Percentiles rank a stretch among this genome's conserved stretches.
These are phyloP conservation scores for Mycosarcoma maydis DNA, from an alignment of 1,284 basidiomycete genomes.

Conservation along the genomic window DNA sequence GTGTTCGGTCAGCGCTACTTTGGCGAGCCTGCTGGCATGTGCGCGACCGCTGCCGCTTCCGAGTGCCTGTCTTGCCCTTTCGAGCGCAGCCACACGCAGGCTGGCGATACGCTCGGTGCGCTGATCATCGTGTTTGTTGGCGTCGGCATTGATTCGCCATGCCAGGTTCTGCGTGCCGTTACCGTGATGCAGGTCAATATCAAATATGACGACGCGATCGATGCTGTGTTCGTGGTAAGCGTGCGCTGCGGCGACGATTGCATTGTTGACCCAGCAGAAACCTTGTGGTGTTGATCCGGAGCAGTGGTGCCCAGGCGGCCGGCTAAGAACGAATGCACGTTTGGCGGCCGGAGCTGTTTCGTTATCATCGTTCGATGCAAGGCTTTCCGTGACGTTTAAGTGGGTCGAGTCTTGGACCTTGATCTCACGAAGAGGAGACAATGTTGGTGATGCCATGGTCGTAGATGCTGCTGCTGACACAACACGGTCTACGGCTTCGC, in stretches of 20 bases:
- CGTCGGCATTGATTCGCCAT: slow-evolving; percentile 91
- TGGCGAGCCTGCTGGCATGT: slow-evolving; percentile 12
- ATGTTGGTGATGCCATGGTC: neutral
- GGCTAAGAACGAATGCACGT: slow-evolving; percentile 62
- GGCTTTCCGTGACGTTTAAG: no score
- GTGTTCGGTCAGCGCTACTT: slow-evolving; percentile 20
- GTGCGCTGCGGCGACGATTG: slow-evolving; percentile 87
- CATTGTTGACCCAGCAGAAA: slow-evolving; percentile 91
- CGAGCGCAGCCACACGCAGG: slow-evolving; percentile 30
- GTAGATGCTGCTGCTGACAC: slow-evolving; percentile 24
- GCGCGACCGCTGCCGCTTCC: slow-evolving; percentile 17
- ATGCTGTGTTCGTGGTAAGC: slow-evolving; percentile 85
- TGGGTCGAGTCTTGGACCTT: slow-evolving; percentile 1
- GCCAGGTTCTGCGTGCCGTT: slow-evolving; percentile 89
- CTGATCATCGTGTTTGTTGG: slow-evolving; percentile 67
- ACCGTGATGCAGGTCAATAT: slow-evolving; percentile 89
- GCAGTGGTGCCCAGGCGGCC: slow-evolving; percentile 67
- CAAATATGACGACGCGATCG: slow-evolving; percentile 83
- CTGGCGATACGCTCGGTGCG: slow-evolving; percentile 47
- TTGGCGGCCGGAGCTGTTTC: slow-evolving; percentile 30
- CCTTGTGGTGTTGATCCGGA: slow-evolving; percentile 74
- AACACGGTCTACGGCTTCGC: slow-evolving; percentile 62
- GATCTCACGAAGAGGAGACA: slow-evolving; percentile 15
- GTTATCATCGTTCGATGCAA: neutral
- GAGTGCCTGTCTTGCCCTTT: slow-evolving; percentile 17